phyloP scores from a whole-genome alignment of 495 filamentous ascomycete genomes.

The Penicillium flavigenum region DNA sequence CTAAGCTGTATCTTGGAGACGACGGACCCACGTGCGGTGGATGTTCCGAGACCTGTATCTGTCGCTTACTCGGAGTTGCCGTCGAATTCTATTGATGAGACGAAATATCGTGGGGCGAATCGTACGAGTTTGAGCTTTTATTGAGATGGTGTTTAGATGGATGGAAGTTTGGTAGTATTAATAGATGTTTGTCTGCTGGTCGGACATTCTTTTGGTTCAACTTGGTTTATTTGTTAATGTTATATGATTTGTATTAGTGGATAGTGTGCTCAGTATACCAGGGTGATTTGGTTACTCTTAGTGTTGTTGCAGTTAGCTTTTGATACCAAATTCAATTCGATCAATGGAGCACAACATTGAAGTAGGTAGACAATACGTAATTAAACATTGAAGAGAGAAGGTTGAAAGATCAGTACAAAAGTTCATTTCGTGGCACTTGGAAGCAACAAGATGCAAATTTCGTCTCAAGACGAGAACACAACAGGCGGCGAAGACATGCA shows the following conservation, averaged over 20 bases:
- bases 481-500: background rate
- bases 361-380: background rate
- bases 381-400: background rate
- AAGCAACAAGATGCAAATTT: background rate
- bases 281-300: background rate
- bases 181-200: constrained; percentile 4
- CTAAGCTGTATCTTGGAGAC: constrained; percentile 42
- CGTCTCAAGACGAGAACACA: background rate
- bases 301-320: too few species aligned
- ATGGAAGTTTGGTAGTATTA: background rate
- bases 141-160: constrained; percentile 10
- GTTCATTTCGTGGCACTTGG: background rate
- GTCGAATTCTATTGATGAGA: constrained; percentile 26
- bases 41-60: constrained; percentile 17
- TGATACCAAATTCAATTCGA: background rate
- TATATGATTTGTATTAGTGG: constrained; percentile 6
- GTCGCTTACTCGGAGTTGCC: constrained; percentile 10
- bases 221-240: background rate
- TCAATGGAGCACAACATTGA: background rate
- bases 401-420: background rate
- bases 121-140: constrained; percentile 35
- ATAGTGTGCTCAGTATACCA: background rate
- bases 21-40: constrained; percentile 25
- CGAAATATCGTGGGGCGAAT: constrained; percentile 38
- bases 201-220: constrained; percentile 1